These are phyloP conservation scores for Arthrobotrys conoides DNA, from an alignment of 2,329 filamentous ascomycete genomes.

Conservation along the genomic window DNA sequence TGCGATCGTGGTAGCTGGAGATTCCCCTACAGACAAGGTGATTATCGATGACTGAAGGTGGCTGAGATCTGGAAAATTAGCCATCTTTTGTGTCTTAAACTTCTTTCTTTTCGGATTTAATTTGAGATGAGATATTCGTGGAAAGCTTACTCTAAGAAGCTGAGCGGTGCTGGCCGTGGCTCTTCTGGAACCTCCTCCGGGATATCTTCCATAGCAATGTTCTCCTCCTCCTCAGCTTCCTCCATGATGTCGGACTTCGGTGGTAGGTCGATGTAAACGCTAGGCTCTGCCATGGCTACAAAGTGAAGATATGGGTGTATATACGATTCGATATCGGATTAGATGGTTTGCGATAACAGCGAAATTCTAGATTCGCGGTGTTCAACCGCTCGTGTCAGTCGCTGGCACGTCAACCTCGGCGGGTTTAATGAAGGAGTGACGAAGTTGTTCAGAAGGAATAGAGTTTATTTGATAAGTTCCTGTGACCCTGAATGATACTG, in stretches of 20 bases:
- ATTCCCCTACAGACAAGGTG: constrained; percentile 76
- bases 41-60: constrained; percentile 80
- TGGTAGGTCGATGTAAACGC: constrained; percentile 52
- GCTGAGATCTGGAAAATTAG: constrained; percentile 69
- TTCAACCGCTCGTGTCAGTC: neutral
- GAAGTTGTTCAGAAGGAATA: neutral
- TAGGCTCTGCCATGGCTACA: constrained; percentile 47
- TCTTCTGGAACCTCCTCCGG: constrained; percentile 45
- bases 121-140: neutral
- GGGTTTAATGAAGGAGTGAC: neutral
- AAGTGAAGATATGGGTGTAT: neutral
- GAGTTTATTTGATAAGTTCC: neutral
- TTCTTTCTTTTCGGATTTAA: neutral
- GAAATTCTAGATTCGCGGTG: neutral
- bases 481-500: neutral
- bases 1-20: constrained; percentile 75
- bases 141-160: constrained; percentile 52
- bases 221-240: constrained; percentile 50
- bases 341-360: neutral
- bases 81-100: constrained; percentile 2
- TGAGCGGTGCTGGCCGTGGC: constrained; percentile 37
- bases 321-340: neutral
- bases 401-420: neutral
- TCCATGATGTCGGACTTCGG: constrained; percentile 58
- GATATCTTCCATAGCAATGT: constrained; percentile 54